Percentiles rank a stretch among this genome's conserved stretches.
These are phyloP conservation scores for Austroboletus eburneus DNA, from an alignment of 768 basidiomycete genomes.

Conservation along the genomic window DNA sequence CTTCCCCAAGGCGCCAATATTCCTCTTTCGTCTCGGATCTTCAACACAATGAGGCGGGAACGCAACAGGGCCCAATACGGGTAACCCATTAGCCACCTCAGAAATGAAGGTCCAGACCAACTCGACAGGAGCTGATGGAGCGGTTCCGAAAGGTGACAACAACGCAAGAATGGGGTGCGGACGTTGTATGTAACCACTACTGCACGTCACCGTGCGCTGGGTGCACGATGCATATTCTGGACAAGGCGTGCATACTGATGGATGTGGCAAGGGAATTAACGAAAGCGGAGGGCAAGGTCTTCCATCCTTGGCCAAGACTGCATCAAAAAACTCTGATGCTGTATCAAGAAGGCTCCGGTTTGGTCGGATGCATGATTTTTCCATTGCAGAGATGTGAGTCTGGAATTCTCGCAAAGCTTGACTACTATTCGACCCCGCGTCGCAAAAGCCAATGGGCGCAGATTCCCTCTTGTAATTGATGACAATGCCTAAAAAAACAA, in stretches of 20 bases:
- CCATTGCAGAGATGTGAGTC: conserved; percentile 41
- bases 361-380: conserved; percentile 55
- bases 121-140: conserved; percentile 37
- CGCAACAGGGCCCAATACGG: conserved; percentile 71
- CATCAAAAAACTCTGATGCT: conserved; percentile 24
- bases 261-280: conserved; percentile 50
- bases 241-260: conserved; percentile 68
- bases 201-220: conserved; percentile 56
- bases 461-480: conserved; percentile 65
- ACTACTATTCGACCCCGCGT: conserved; percentile 60
- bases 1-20: conserved; percentile 73
- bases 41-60: conserved; percentile 73
- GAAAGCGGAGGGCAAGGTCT: conserved; percentile 52
- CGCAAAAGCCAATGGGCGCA: conserved; percentile 71
- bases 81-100: conserved; percentile 58
- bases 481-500: conserved; percentile 33
- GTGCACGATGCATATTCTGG: conserved; percentile 65
- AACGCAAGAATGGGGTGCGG: conserved; percentile 54
- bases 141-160: conserved; percentile 38
- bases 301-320: conserved; percentile 28
- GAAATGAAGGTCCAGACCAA: conserved; percentile 46
- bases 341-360: conserved; percentile 47
- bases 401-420: conserved; percentile 46
- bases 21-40: conserved; percentile 69
- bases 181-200: conserved; percentile 60